Base-by-base conservation (phyloP, 2,329 filamentous ascomycete genomes). In the Dactylellina drechsleri region DNA sequence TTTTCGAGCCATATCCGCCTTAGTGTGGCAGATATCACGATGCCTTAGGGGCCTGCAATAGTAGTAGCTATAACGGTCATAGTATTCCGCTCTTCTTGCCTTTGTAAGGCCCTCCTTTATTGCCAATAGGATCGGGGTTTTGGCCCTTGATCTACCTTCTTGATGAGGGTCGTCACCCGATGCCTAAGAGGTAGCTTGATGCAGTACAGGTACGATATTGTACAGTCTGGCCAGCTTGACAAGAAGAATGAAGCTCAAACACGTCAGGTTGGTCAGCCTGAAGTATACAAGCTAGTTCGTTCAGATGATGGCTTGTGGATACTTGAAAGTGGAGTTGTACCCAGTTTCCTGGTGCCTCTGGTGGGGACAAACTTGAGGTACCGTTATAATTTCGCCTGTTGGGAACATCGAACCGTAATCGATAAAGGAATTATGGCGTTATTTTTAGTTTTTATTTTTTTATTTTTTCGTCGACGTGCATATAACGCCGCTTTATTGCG, bases 401-500 rank as follows among this genome's bases (percentile, higher is more conserved):
- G 18, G 31, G 31, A 10, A 36, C 40, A n/a, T 26, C 3, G 10
- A 12, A 1, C 54, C 54, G 54, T 58, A 58, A 36, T 58, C 54
- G 40, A 41, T 54, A n/a, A 20, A n/a, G 43, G 45, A 43, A 28
- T 23, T 18, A 41, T 23, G 45, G 60, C 61, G 61, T 57, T 66
- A 57, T 66, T 66, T 66, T 66, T 56, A 36, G 61, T 47, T n/a
- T n/a, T n/a, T 10, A 43, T 43, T 43, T 43, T 43, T 43, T 43
- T 43, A 2, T 43, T 43, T 43, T 43, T 16, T 26, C 20, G 16
- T 13, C 23, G 16, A 49, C 40, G 47, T 68, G 65, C 65, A 61
- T 60, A 60, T 60, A 60, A 40, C 56, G 56, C 65, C 65, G 65
- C 50, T 18, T 7, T 49, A 53, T 60, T 68, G 65, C 65, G 65